Percentiles rank a stretch among this genome's conserved stretches.
These are phyloP conservation scores for Termitomyces heimii DNA, from an alignment of 768 basidiomycete species.

Conservation along the genomic window DNA sequence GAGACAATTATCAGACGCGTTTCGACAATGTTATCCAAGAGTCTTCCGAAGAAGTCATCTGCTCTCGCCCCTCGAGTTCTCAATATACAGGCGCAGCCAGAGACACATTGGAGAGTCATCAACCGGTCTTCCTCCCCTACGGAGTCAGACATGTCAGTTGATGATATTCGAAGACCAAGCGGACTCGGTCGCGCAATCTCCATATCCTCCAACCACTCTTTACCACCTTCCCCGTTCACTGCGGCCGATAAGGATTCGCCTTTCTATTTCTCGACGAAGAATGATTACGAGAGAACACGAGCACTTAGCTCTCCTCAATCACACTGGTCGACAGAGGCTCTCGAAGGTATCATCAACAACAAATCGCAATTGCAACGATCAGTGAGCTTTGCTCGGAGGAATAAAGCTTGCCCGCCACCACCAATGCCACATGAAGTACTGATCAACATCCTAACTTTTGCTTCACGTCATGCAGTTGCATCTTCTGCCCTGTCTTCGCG, in stretches of 20 bases:
- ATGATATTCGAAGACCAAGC: slow-evolving; percentile 42
- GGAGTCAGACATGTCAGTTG: slow-evolving; percentile 17
- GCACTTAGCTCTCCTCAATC: slow-evolving; percentile 34
- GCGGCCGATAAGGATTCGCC: slow-evolving; percentile 14
- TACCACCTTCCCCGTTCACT: slow-evolving; percentile 29
- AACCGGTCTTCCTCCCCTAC: slow-evolving; percentile 10
- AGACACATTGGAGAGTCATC: slow-evolving; percentile 9
- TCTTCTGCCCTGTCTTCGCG: slow-evolving; percentile 26
- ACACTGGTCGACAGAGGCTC: slow-evolving; percentile 19
- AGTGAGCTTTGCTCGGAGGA: background rate
- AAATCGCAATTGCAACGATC: background rate
- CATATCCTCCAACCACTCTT: slow-evolving; percentile 26
- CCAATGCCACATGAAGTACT: slow-evolving; percentile 30
- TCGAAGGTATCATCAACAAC: slow-evolving; percentile 12
- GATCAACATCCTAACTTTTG: slow-evolving; percentile 25
- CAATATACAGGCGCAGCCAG: background rate
- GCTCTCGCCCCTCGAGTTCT: slow-evolving; percentile 5
- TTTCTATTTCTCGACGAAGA: slow-evolving; percentile 4
- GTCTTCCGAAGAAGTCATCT: slow-evolving; percentile 8
- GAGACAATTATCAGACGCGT: slow-evolving; percentile 19
- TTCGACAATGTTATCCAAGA: slow-evolving; percentile 17
- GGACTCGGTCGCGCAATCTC: slow-evolving; percentile 36
- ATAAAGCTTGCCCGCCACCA: slow-evolving; percentile 3
- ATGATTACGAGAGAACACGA: slow-evolving; percentile 18
- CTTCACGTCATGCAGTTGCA: slow-evolving; percentile 25